phyloP scores from a whole-genome alignment of 2,329 filamentous ascomycete genomes.

The Colletotrichum cordylinicola region DNA sequence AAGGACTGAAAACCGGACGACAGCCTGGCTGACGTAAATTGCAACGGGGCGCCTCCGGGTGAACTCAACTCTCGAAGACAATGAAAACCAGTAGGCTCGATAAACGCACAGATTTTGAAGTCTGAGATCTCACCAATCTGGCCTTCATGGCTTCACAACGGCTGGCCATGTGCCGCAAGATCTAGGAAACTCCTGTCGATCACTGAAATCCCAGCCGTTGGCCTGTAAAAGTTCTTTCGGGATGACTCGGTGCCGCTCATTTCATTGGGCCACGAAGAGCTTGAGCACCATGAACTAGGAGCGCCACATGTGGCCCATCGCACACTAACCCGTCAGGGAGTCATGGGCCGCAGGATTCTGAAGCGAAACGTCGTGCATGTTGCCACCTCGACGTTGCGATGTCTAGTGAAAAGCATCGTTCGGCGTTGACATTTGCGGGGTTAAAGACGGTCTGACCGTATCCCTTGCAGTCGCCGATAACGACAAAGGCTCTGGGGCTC shows the following conservation, averaged over 20 bases:
- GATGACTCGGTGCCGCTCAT: neutral
- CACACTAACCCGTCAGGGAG: neutral
- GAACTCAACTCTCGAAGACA: neutral
- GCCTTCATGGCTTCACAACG: neutral
- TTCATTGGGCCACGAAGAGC: neutral
- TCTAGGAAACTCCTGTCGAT: neutral
- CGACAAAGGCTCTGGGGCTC: neutral
- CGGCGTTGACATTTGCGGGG: neutral
- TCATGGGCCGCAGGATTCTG: neutral
- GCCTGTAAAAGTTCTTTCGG: neutral
- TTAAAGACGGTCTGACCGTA: neutral
- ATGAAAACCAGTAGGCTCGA: neutral
- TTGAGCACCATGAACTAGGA: neutral
- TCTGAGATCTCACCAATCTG: neutral
- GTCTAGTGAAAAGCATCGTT: neutral
- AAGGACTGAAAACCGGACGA: neutral
- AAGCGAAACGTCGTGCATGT: neutral
- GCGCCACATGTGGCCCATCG: neutral
- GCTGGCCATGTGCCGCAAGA: neutral
- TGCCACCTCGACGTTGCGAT: neutral
- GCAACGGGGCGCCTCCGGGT: conserved; percentile 1
- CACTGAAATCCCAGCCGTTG: neutral
- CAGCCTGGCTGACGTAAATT: neutral
- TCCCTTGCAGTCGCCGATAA: neutral
- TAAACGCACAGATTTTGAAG: neutral